These are phyloP conservation scores for Vitis hybrid DNA, from an alignment of 177 flowering plant species.

Conservation along the genomic window DNA sequence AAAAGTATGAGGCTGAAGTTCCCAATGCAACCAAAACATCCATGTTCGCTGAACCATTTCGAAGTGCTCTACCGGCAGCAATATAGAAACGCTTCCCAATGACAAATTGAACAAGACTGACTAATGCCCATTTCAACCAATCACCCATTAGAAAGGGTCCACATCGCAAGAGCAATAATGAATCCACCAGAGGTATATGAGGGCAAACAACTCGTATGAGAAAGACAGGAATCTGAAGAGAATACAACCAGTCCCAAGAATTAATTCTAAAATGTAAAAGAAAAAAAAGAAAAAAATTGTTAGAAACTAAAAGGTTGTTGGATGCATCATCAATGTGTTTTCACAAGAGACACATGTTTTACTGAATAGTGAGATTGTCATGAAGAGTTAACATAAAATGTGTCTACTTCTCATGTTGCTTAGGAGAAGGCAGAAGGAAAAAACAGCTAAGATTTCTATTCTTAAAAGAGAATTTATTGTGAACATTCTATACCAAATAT, in stretches of 20 bases:
- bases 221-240: conserved; percentile 75
- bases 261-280: conserved; percentile 2
- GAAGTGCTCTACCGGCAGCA: conserved; percentile 86
- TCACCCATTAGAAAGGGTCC: conserved; percentile 95
- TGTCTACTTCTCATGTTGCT: background rate
- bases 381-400: too few species aligned
- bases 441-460: background rate
- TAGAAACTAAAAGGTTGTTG: background rate
- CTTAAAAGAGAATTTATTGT: background rate
- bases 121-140: conserved; percentile 92
- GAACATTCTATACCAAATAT: background rate
- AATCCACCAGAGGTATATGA: conserved; percentile 65
- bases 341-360: too few species aligned
- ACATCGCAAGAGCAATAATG: conserved; percentile 78
- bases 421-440: background rate
- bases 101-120: conserved; percentile 81
- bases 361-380: too few species aligned
- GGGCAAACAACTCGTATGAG: conserved; percentile 88
- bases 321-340: background rate
- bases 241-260: conserved; percentile 8
- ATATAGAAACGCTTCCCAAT: conserved; percentile 92
- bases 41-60: conserved; percentile 94
- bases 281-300: background rate
- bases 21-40: conserved; percentile 98
- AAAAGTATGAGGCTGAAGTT: conserved; percentile 92